phyloP scores from a whole-genome alignment of 2,329 filamentous ascomycete genomes.

The Sclerotinia glacialis region DNA sequence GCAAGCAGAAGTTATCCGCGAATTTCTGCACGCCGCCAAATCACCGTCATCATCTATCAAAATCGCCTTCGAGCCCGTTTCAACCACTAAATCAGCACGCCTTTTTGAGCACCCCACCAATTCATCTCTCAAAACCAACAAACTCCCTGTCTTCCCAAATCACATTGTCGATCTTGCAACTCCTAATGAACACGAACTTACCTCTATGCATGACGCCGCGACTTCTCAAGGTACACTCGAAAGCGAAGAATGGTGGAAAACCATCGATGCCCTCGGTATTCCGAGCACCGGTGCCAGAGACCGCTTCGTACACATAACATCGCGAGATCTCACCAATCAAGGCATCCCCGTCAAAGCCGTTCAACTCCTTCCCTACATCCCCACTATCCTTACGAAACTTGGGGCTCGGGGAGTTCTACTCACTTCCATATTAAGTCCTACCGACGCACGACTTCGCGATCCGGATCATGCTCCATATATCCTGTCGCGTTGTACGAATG shows the following conservation, averaged over 20 bases:
- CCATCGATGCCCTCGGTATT: constrained; percentile 78
- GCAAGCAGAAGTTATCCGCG: constrained; percentile 61
- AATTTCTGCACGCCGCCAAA: constrained; percentile 57
- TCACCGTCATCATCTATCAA: constrained; percentile 45
- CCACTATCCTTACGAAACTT: constrained; percentile 80
- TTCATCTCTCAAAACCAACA: constrained; percentile 56
- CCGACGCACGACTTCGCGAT: constrained; percentile 64
- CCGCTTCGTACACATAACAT: constrained; percentile 67
- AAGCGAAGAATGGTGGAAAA: constrained; percentile 68
- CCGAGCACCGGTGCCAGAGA: constrained; percentile 66
- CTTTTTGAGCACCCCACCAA: constrained; percentile 46
- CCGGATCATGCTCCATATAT: constrained; percentile 66
- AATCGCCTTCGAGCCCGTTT: constrained; percentile 87
- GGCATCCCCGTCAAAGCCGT: constrained; percentile 82
- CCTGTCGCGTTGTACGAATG: constrained; percentile 58
- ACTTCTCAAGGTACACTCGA: constrained; percentile 66
- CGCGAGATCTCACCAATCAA: constrained; percentile 64
- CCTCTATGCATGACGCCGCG: constrained; percentile 73
- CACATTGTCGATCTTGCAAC: constrained; percentile 71
- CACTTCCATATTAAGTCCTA: constrained; percentile 64
- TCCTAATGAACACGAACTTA: constrained; percentile 80
- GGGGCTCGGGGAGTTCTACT: constrained; percentile 63
- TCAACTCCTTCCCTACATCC: constrained; percentile 84
- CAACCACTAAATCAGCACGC: constrained; percentile 71
- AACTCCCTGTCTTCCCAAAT: constrained; percentile 56